These are phyloP conservation scores for Omphalea diandra DNA, from an alignment of 441 rosid species.

Conservation along the genomic window DNA sequence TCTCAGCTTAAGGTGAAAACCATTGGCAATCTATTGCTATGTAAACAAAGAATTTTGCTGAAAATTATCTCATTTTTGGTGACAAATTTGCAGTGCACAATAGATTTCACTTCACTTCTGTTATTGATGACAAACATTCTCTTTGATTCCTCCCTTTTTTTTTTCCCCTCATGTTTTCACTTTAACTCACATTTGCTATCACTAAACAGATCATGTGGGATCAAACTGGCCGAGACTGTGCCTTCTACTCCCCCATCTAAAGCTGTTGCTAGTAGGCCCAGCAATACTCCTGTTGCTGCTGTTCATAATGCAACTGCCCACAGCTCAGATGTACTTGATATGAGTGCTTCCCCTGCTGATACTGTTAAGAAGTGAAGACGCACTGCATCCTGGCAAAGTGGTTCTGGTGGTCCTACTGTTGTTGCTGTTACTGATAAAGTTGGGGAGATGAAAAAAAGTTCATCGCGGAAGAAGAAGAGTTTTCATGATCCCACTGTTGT, in stretches of 20 bases:
- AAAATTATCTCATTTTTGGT: background rate
- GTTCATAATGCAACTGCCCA: conserved; percentile 24
- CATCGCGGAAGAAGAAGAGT: conserved; percentile 34
- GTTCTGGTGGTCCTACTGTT: conserved; percentile 34
- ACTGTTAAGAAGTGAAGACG: conserved; percentile 85
- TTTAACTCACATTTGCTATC: conserved; percentile 9
- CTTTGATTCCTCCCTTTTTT: no score
- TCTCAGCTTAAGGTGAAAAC: background rate
- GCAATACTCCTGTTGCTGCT: conserved; percentile 1
- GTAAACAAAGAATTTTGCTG: conserved; percentile 12
- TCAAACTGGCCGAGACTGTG: conserved; percentile 47
- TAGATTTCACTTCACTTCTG: no score
- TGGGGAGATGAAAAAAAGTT: conserved; percentile 36
- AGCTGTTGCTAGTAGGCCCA: background rate
- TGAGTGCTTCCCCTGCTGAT: conserved; percentile 60
- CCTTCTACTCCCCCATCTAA: conserved; percentile 19
- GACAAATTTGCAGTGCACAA: no score
- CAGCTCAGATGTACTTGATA: conserved; percentile 37
- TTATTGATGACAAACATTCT: no score
- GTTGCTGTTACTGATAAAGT: conserved; percentile 35
- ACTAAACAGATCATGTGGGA: conserved; percentile 46
- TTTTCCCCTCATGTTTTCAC: background rate
- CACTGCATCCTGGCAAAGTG: conserved; percentile 47
- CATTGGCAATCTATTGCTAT: background rate
- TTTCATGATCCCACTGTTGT: conserved; percentile 29